A percentile compares a stretch with the other conserved stretches of the same genome.
Evolutionary conservation across 306 rosid genomes (phyloP).

Genomic region (Hippophae tibetana): DNA sequence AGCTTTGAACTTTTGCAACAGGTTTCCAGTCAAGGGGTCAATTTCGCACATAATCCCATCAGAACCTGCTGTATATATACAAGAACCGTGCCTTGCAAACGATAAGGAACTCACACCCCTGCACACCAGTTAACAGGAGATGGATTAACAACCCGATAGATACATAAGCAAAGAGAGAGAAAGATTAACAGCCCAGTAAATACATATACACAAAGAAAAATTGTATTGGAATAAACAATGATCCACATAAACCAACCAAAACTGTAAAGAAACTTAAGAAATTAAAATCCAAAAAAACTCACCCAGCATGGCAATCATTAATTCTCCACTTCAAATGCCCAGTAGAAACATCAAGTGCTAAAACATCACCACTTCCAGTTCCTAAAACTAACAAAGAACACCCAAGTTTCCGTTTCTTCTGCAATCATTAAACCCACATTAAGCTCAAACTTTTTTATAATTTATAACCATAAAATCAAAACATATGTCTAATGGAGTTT

Average conservation of each 20-base stretch:
- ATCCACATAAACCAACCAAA: neutral
- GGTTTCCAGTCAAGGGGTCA: constrained; percentile 60
- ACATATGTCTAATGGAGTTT: neutral
- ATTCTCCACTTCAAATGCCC: constrained; percentile 75
- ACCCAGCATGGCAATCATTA: constrained; percentile 93
- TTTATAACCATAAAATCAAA: neutral
- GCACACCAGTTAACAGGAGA: constrained; percentile 24
- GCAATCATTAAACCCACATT: constrained; percentile 16
- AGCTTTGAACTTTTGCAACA: constrained; percentile 70
- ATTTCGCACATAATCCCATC: constrained; percentile 77
- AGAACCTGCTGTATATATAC: constrained; percentile 62
- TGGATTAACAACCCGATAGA: constrained; percentile 2
- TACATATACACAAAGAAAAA: too few relatives aligned
- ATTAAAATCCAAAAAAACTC: constrained; percentile 10
- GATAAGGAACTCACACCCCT: constrained; percentile 82
- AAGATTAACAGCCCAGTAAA: neutral
- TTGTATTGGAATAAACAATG: neutral
- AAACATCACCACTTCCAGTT: constrained; percentile 82
- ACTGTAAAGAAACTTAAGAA: neutral
- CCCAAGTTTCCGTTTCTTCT: constrained; percentile 71
- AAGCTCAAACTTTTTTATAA: neutral
- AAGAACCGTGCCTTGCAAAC: constrained; percentile 41
- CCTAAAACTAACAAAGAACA: constrained; percentile 70
- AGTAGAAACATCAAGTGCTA: constrained; percentile 73
- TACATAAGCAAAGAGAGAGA: neutral